Evolutionary conservation across 2,329 filamentous ascomycete genomes (phyloP), one percentile per base, ranked within the genome.

Genomic region (Aaosphaeria pasadenensis): DNA sequence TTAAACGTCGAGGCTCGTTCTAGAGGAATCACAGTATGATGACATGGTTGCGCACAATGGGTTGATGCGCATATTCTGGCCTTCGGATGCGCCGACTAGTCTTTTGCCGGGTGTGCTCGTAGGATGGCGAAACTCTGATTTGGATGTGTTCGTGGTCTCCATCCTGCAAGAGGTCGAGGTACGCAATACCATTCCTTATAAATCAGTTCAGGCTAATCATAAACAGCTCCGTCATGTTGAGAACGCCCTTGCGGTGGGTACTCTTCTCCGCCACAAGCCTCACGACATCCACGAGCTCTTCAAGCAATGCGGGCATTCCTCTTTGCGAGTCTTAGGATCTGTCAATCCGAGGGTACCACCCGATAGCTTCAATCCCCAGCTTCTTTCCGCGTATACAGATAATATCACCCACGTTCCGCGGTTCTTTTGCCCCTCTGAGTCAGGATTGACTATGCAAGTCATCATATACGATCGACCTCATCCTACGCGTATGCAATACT

Each of bases 61-160:
- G 66, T 79, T 97, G 77, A 90, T 97, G 86, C 90, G 94, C 78
- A 86, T 99, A 76, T 97, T 99, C 77, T 99, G 94, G 94, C 95
- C 94, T 63, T 88, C 88, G 64, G 91, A 95, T 75, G 83, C 92
- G 65, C 82, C 83, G 46, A 81, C 80, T 74, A 84, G 89, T 64
- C 80, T 82, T 46, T 81, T 79, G 70, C 83, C 89, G 39, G 94
- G 92, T 40, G 88, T 96, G 51, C 84, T 99, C 55, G 88, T 99
- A 42, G 94, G 94, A 64, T 99, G 92, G 90, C 85, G 88, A 63
- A 99, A 99, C 71, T 96, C 92, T 35, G 86, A 87, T 42, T 77
- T 91, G 45, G 94, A 99, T 71, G 78, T 97, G 42, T 88, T 97
- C 62, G 91, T 97, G 35, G 85, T 97, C 43, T 86, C 90, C 29